Conservation (phyloP, 192 early-diverging fungal genomes). For the Backusella tuberculispora region DNA sequence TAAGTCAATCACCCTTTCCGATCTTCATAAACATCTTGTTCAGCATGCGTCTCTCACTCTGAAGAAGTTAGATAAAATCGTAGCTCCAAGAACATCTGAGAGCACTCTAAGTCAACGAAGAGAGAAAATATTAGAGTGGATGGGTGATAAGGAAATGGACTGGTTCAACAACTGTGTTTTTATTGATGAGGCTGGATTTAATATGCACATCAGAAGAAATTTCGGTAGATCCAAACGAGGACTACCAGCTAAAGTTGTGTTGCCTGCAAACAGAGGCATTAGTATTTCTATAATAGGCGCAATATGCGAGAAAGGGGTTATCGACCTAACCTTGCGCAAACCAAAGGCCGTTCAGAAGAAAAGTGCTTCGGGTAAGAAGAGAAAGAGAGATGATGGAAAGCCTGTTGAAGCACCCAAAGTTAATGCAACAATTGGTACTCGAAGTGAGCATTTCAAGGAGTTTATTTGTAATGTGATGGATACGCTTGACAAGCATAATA, state of each 20-base stretch:
- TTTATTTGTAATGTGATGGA: slow-evolving; percentile 15
- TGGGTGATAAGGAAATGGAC: too few species aligned
- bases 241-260: not conserved
- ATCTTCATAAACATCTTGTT: slow-evolving; percentile 2
- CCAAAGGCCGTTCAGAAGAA: too few species aligned
- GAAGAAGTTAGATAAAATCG: too few species aligned
- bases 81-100: too few species aligned
- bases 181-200: slow-evolving; percentile 16
- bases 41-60: too few species aligned
- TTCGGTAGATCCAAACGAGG: too few species aligned
- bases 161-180: not conserved
- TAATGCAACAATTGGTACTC: slow-evolving; percentile 8
- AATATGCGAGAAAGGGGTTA: slow-evolving; percentile 14
- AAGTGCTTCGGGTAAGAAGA: too few species aligned
- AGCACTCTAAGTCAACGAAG: too few species aligned
- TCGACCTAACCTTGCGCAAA: too few species aligned
- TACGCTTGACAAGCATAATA: slow-evolving; percentile 3
- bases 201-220: slow-evolving; percentile 5
- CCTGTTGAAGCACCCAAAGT: not conserved
- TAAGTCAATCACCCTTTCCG: not conserved
- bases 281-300: not conserved
- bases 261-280: not conserved
- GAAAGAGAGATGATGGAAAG: slow-evolving; percentile 13
- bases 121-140: too few species aligned
- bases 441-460: too few species aligned